Base-by-base conservation (phyloP, 371 early-diverging fungal genomes). In the Rhizomucor pusillus region DNA sequence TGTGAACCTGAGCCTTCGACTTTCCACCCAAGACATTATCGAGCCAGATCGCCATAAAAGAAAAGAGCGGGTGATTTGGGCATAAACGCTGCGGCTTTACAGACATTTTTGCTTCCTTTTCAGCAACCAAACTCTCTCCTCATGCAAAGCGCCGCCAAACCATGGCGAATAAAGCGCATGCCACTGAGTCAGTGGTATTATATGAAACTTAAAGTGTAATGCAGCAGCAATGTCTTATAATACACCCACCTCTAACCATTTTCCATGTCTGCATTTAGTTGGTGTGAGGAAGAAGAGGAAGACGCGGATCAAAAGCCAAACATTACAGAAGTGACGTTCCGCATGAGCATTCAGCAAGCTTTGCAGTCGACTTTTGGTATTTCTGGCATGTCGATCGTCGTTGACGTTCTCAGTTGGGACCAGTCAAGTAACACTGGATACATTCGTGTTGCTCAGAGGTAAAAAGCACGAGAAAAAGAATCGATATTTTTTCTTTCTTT, bases 311-410 rank as follows among this genome's bases (percentile, higher is more conserved):
- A 63, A 6, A 39, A 56, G 22, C 57, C 60, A 4, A 53, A 49
- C 43, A 64, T 71, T 34, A 71, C 71, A 2, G 72, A 73, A 37
- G 46, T 75, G 2, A 62, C 75, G 4, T 73, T 78, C 35, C 67
- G 79, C 37, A 75, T 75, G 73, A 66, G 62, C 29, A 67, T 78
- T 34, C 69, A 73, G 29, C 73, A 75, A 51, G 75, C 71, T 19
- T 54, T 78, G 1, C 62, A 71, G 29, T 33, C 47, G 12, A 57
- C 55, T 5, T 73, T 73, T 59, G 79, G 79, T 2, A 52, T 65
- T n/a, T 56, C 66, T 5, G 73, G 79, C 9, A 56, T 65, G 6
- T 56, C 71, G 14, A 57, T 62, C 37, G 61, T 62, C 18, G 52
- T 78, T 4, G 73, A 73, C 23, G 59, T 78, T 1, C 61, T 78